Percentiles rank a stretch among this genome's conserved stretches.
These are phyloP conservation scores for Metschnikowia gelsemii DNA, from an alignment of 805 yeast species.

Conservation along the genomic window DNA sequence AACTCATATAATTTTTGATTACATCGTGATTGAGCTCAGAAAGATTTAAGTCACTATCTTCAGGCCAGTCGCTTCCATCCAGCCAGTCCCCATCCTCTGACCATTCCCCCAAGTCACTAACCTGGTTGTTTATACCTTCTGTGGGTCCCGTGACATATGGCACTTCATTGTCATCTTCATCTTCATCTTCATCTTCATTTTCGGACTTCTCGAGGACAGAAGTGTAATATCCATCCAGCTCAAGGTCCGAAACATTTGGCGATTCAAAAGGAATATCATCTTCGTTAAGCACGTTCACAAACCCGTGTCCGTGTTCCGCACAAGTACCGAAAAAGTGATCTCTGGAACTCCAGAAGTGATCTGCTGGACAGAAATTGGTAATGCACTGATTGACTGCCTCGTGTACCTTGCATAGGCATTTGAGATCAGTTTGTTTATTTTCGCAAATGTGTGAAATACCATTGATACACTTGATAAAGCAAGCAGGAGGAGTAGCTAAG, in stretches of 20 bases:
- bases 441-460: constrained; percentile 37
- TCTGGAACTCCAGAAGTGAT: constrained; percentile 42
- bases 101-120: constrained; percentile 2
- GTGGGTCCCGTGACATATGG: no score
- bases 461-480: constrained; percentile 45
- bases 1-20: constrained; percentile 13
- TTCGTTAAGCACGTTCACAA: neutral
- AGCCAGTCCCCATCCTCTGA: constrained; percentile 6
- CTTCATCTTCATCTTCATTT: constrained; percentile 6
- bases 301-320: constrained; percentile 30
- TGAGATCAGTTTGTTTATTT: constrained; percentile 32
- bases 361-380: constrained; percentile 46
- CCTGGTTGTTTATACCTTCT: neutral
- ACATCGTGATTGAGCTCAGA: constrained; percentile 12
- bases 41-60: constrained; percentile 3
- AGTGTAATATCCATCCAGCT: constrained; percentile 3
- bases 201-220: neutral
- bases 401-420: constrained; percentile 40
- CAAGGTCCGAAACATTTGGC: neutral
- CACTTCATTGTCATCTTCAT: no score
- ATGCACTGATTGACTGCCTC: constrained; percentile 44
- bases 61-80: constrained; percentile 8
- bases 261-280: neutral
- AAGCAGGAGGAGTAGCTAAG: constrained; percentile 50
- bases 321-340: constrained; percentile 53